Conservation (phyloP, 1,139 yeast genomes). For the Entelexis paramagnoliae region DNA sequence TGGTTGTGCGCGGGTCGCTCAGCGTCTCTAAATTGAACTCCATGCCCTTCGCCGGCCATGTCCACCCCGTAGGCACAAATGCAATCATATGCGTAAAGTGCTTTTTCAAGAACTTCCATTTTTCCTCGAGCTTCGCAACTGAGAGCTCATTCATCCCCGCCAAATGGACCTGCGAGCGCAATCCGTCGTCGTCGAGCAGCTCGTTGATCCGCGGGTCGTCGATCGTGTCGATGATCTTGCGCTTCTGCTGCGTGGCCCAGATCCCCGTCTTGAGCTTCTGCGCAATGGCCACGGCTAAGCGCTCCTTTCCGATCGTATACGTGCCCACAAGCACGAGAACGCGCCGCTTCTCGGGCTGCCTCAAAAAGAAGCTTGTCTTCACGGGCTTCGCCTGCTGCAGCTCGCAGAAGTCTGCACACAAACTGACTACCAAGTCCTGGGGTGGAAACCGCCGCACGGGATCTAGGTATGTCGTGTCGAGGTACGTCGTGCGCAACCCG, state of each 20-base stretch:
- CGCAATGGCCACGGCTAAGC: slow-evolving; percentile 63
- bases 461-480: slow-evolving; percentile 81
- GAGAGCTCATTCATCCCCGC: slow-evolving; percentile 49
- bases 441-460: slow-evolving; percentile 68
- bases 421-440: slow-evolving; percentile 55
- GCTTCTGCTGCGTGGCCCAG: slow-evolving; percentile 43
- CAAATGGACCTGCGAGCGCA: slow-evolving; percentile 53
- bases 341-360: slow-evolving; percentile 11
- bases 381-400: slow-evolving; percentile 28
- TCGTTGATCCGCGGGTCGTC: slow-evolving; percentile 34
- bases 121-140: slow-evolving; percentile 30
- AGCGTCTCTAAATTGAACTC: slow-evolving; percentile 12
- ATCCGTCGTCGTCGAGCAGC: slow-evolving; percentile 38
- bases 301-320: slow-evolving; percentile 85
- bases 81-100: slow-evolving; percentile 30
- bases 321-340: slow-evolving; percentile 69
- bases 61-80: slow-evolving; percentile 76
- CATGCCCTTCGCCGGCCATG: slow-evolving; percentile 35
- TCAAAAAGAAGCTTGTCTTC: slow-evolving; percentile 17
- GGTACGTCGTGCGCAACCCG: slow-evolving; percentile 33
- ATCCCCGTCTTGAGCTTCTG: slow-evolving; percentile 43
- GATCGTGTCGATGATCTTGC: slow-evolving; percentile 37
- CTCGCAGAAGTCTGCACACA: slow-evolving; percentile 47
- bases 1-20: slow-evolving; percentile 8
- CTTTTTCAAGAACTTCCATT: slow-evolving; percentile 25